Conservation (phyloP, 2,329 filamentous ascomycete genomes). For the Metarhizium rileyi region DNA sequence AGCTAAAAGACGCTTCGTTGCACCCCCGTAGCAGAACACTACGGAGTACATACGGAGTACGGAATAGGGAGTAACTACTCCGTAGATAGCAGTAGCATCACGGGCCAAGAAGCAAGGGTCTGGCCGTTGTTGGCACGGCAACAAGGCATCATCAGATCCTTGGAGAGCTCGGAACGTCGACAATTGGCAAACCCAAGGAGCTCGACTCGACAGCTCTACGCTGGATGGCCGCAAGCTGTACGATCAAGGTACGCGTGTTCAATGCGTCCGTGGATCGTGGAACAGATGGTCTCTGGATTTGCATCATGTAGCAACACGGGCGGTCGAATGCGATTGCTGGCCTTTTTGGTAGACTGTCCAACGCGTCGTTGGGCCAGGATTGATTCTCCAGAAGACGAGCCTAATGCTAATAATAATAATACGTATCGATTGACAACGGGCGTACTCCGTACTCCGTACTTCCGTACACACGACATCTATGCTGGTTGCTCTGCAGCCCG, state of each 20-base stretch:
- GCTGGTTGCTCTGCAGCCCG: neutral
- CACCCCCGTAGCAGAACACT: no score
- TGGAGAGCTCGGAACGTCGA: neutral
- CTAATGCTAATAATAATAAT: no score
- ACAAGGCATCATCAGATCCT: neutral
- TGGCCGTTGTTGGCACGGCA: neutral
- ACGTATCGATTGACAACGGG: no score
- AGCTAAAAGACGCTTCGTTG: no score
- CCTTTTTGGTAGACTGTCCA: neutral
- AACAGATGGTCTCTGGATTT: neutral
- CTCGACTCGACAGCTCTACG: neutral
- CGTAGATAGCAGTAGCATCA: no score
- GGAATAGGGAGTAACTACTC: no score
- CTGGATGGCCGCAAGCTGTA: no score
- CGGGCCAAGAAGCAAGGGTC: neutral
- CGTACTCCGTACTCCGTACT: no score
- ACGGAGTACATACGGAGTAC: no score
- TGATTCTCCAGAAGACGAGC: no score
- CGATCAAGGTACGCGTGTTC: no score
- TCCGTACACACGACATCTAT: no score
- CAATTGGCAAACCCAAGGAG: neutral
- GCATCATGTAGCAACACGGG: neutral
- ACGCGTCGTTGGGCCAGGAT: neutral
- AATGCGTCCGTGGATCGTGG: neutral
- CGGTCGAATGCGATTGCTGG: neutral